These are phyloP conservation scores for Xenoacremonium recifei DNA, from an alignment of 2,329 filamentous ascomycete genomes.

Conservation along the genomic window DNA sequence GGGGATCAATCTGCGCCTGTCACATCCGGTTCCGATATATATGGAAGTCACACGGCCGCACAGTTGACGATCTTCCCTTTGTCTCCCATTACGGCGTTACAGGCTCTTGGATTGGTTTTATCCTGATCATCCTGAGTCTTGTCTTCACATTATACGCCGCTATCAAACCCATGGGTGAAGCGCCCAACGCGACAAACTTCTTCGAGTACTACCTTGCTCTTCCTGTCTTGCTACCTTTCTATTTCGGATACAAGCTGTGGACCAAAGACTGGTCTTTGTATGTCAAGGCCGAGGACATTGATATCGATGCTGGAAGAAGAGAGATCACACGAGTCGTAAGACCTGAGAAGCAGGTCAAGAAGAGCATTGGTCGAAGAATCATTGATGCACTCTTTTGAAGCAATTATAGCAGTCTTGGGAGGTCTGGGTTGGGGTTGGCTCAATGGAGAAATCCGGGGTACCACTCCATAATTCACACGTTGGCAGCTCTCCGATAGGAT, in stretches of 20 bases:
- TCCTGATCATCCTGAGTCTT: slow-evolving; percentile 72
- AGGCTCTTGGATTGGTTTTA: slow-evolving; percentile 78
- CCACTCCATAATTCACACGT: too few species aligned
- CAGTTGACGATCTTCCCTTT: slow-evolving; percentile 76
- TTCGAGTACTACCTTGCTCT: slow-evolving; percentile 70
- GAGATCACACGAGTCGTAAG: too few species aligned
- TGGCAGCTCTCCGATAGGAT: too few species aligned
- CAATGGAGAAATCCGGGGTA: too few species aligned
- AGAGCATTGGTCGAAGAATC: too few species aligned
- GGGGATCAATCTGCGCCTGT: slow-evolving; percentile 80
- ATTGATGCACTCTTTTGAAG: too few species aligned
- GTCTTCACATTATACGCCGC: slow-evolving; percentile 85
- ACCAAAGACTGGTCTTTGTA: slow-evolving; percentile 34
- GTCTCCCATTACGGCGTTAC: slow-evolving; percentile 70
- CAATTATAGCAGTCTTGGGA: too few species aligned
- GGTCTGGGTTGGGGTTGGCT: too few species aligned
- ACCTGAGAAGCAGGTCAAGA: slow-evolving; percentile 21
- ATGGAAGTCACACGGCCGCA: slow-evolving; percentile 67
- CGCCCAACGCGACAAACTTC: slow-evolving; percentile 56
- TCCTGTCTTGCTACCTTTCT: slow-evolving; percentile 68
- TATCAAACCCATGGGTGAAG: slow-evolving; percentile 65
- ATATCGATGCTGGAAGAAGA: not conserved
- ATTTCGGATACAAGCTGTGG: slow-evolving; percentile 74
- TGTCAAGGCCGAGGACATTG: slow-evolving; percentile 50
- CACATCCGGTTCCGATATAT: slow-evolving; percentile 87